These are phyloP conservation scores for Neospermospora avenae DNA, from an alignment of 2,329 filamentous ascomycete species.

Conservation along the genomic window DNA sequence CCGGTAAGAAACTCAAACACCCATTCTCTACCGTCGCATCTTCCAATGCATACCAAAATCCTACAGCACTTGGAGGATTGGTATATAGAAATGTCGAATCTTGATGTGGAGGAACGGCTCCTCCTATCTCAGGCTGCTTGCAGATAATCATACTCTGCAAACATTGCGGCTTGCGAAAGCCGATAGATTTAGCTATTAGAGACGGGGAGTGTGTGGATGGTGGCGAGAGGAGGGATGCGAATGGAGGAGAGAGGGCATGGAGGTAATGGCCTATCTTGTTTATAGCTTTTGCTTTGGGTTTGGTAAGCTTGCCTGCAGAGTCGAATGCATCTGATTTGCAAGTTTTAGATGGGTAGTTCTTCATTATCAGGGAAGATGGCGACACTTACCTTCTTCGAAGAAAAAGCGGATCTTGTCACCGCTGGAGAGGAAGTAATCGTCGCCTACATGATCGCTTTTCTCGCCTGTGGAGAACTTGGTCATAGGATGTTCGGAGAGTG, in stretches of 20 bases:
- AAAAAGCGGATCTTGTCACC: slow-evolving; percentile 95
- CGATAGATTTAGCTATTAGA: slow-evolving; percentile 45
- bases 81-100: slow-evolving; percentile 94
- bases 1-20: slow-evolving; percentile 80
- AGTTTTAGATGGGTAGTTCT: neutral
- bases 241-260: slow-evolving; percentile 65
- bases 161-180: slow-evolving; percentile 48
- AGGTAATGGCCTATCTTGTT: slow-evolving; percentile 86
- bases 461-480: slow-evolving; percentile 90
- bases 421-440: slow-evolving; percentile 87
- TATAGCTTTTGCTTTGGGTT: slow-evolving; percentile 80
- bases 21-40: slow-evolving; percentile 85
- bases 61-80: slow-evolving; percentile 80
- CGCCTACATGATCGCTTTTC: slow-evolving; percentile 74
- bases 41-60: slow-evolving; percentile 97
- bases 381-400: slow-evolving; percentile 73
- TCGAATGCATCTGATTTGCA: slow-evolving; percentile 67
- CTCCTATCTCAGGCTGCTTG: slow-evolving; percentile 96
- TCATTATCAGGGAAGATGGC: neutral
- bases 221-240: slow-evolving; percentile 50
- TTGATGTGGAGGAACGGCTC: slow-evolving; percentile 85
- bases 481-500: slow-evolving; percentile 81
- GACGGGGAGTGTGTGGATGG: slow-evolving; percentile 39
- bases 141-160: slow-evolving; percentile 98
- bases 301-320: slow-evolving; percentile 58